These are phyloP conservation scores for Eucalyptus lansdowneana DNA, from an alignment of 345 rosid genomes.

Conservation along the genomic window DNA sequence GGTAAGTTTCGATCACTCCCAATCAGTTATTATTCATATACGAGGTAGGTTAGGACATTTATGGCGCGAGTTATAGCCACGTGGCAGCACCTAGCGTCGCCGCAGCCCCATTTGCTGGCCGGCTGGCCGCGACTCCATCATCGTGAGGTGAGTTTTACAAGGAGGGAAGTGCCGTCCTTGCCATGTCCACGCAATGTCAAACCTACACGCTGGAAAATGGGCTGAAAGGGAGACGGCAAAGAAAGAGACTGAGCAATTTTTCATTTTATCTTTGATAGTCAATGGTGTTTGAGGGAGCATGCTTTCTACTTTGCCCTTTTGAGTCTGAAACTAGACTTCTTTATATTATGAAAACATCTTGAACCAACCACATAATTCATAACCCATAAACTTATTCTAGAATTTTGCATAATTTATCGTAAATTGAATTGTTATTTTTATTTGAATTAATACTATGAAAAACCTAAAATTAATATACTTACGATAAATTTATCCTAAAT, in stretches of 20 bases:
- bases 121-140: background rate
- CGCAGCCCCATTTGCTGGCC: background rate
- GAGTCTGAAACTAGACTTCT: background rate
- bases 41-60: background rate
- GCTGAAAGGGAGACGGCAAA: background rate
- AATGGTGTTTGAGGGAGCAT: background rate
- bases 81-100: background rate
- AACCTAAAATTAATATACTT: too few species aligned
- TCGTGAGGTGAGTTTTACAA: background rate
- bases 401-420: background rate
- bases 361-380: background rate
- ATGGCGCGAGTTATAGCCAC: background rate
- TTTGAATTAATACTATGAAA: background rate
- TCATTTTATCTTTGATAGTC: background rate
- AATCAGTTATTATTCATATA: background rate
- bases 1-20: background rate
- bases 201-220: background rate
- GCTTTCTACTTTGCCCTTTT: background rate
- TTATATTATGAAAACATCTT: background rate
- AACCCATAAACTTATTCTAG: background rate
- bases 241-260: background rate
- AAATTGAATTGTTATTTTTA: background rate
- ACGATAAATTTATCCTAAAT: rapidly evolving
- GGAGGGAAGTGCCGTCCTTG: background rate
- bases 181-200: background rate